phyloP scores from a whole-genome alignment of 208 protist genomes.

The Trypanosomatidae sp. region DNA sequence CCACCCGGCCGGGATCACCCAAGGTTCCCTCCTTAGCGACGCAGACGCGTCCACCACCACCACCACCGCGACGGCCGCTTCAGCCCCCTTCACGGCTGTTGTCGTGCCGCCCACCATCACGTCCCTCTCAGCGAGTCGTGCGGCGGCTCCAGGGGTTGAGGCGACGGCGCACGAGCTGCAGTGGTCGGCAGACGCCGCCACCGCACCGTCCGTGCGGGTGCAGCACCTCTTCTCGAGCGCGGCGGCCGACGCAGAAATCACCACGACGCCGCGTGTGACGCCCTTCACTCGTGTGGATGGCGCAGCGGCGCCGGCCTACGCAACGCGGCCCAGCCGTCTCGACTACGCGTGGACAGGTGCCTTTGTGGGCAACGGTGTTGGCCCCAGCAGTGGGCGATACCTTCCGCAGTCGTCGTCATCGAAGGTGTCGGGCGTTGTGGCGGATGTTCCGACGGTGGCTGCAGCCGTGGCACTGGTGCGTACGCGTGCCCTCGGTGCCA shows the following conservation, averaged over 20 bases:
- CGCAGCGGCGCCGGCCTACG: too few relatives aligned
- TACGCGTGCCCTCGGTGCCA: constrained; percentile 44
- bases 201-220: constrained; percentile 17
- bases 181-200: constrained; percentile 8
- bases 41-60: too few relatives aligned
- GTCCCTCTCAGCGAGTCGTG: constrained; percentile 13
- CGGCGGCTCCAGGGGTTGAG: constrained; percentile 6
- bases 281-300: too few relatives aligned
- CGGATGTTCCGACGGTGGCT: constrained; percentile 32
- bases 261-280: not conserved
- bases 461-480: constrained; percentile 59
- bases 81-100: constrained; percentile 12
- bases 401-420: not conserved
- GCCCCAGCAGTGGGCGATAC: constrained; percentile 15
- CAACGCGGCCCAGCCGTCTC: too few relatives aligned
- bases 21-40: too few relatives aligned
- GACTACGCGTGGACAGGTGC: constrained; percentile 32
- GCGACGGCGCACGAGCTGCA: constrained; percentile 5
- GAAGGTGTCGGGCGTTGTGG: too few relatives aligned
- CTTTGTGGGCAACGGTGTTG: constrained; percentile 57
- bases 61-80: too few relatives aligned
- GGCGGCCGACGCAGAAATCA: constrained; percentile 1
- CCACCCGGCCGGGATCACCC: constrained; percentile 25
- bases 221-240: constrained; percentile 22
- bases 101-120: constrained; percentile 33